Evolutionary conservation across 768 basidiomycete species (phyloP).

Genomic region (Phlegmacium glaucopus): DNA sequence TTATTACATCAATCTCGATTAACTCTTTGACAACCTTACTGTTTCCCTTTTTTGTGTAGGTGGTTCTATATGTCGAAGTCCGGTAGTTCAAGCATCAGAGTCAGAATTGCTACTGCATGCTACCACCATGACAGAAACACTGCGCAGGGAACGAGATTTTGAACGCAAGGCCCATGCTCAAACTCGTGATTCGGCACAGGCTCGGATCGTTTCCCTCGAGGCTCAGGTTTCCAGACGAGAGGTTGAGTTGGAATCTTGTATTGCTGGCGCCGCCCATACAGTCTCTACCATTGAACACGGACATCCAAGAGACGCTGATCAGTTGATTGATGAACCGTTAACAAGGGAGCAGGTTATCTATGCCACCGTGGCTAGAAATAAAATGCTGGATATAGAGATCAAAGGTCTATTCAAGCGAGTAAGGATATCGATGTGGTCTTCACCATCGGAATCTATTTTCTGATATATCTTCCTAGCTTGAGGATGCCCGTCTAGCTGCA

Average conservation of each 20-base stretch:
- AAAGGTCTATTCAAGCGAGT: constrained; percentile 34
- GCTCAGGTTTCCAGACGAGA: constrained; percentile 58
- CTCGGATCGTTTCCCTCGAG: constrained; percentile 41
- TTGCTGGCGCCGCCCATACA: constrained; percentile 1
- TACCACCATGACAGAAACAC: constrained; percentile 37
- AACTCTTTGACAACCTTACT: background rate
- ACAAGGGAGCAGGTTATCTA: constrained; percentile 38
- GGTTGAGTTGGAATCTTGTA: constrained; percentile 43
- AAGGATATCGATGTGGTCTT: constrained; percentile 8
- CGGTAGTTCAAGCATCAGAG: constrained; percentile 3
- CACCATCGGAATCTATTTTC: background rate
- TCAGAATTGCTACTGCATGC: constrained; percentile 38
- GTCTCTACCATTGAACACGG: background rate
- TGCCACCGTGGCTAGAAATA: constrained; percentile 36
- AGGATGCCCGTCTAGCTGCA: constrained; percentile 15
- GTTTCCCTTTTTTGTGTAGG: background rate
- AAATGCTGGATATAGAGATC: constrained; percentile 42
- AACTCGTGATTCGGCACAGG: constrained; percentile 37
- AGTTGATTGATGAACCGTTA: constrained; percentile 9
- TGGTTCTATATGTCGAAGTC: background rate
- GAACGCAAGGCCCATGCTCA: constrained; percentile 41
- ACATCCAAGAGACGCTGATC: background rate
- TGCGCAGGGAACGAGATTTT: constrained; percentile 40
- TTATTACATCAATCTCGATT: background rate
- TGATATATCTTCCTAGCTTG: constrained; percentile 9